Conservation (phyloP, 306 rosid genomes). For the Quillaja saponaria region DNA sequence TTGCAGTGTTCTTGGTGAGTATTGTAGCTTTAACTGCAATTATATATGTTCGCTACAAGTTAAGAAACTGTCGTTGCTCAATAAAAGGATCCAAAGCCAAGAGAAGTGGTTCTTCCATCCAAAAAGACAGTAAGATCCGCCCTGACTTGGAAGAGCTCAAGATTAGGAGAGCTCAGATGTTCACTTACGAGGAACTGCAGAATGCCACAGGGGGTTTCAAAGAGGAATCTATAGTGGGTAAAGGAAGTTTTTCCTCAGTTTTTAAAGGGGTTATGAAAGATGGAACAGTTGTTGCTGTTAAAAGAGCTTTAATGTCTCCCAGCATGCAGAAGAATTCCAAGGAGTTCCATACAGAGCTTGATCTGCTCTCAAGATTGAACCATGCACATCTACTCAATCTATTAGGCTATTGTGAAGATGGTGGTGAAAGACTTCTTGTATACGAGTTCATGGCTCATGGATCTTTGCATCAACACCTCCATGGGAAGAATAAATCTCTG, state of each 20-base stretch:
- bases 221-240: conserved; percentile 79
- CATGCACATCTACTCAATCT: conserved; percentile 89
- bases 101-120: conserved; percentile 47
- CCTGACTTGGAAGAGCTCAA: conserved; percentile 74
- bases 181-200: conserved; percentile 77
- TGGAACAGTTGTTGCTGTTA: conserved; percentile 82
- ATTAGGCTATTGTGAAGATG: conserved; percentile 88
- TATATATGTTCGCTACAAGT: conserved; percentile 67
- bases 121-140: conserved; percentile 55
- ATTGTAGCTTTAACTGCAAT: conserved; percentile 63
- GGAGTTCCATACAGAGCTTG: conserved; percentile 89
- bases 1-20: conserved; percentile 64
- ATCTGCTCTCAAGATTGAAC: conserved; percentile 75
- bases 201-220: conserved; percentile 70
- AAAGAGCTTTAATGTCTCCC: conserved; percentile 75
- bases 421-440: conserved; percentile 84
- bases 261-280: conserved; percentile 77
- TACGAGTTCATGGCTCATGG: conserved; percentile 97
- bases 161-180: conserved; percentile 76
- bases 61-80: conserved; percentile 65
- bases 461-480: conserved; percentile 80
- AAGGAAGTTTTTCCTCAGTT: conserved; percentile 91
- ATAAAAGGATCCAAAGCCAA: conserved; percentile 38
- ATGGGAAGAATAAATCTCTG: conserved; percentile 59
- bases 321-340: conserved; percentile 78